Evolutionary conservation across 257 asterid genomes (phyloP).

Genomic region (Solanum piurae): DNA sequence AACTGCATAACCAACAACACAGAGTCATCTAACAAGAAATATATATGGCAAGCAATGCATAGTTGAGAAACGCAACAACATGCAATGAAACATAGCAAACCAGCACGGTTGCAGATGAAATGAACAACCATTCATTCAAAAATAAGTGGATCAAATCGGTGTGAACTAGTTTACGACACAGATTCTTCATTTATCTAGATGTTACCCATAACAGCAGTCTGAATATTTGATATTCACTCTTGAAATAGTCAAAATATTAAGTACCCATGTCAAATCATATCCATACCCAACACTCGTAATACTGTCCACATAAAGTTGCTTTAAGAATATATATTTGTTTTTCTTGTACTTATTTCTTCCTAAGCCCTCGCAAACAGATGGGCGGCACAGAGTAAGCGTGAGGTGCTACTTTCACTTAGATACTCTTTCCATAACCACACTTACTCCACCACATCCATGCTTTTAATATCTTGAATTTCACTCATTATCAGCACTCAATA

Average conservation of each 20-base stretch:
- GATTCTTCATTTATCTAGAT: background rate
- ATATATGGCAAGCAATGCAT: background rate
- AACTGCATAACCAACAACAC: conserved; percentile 35
- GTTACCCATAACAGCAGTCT: background rate
- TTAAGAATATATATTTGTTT: background rate
- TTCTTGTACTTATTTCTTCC: background rate
- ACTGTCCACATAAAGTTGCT: background rate
- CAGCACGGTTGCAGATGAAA: background rate
- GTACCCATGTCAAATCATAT: background rate
- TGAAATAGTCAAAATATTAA: background rate
- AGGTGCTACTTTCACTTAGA: background rate
- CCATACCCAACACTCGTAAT: background rate
- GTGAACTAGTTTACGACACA: background rate
- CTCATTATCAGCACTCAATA: background rate
- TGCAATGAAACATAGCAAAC: background rate
- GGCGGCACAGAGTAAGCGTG: background rate
- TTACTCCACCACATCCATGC: background rate
- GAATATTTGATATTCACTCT: background rate
- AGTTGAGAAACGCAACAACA: background rate
- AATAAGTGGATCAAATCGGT: background rate
- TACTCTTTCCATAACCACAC: background rate
- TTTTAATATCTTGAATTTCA: background rate
- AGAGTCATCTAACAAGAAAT: background rate
- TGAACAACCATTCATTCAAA: background rate
- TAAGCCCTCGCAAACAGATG: background rate